Conservation (phyloP, 371 early-diverging fungal genomes). For the Circinella umbellata region DNA sequence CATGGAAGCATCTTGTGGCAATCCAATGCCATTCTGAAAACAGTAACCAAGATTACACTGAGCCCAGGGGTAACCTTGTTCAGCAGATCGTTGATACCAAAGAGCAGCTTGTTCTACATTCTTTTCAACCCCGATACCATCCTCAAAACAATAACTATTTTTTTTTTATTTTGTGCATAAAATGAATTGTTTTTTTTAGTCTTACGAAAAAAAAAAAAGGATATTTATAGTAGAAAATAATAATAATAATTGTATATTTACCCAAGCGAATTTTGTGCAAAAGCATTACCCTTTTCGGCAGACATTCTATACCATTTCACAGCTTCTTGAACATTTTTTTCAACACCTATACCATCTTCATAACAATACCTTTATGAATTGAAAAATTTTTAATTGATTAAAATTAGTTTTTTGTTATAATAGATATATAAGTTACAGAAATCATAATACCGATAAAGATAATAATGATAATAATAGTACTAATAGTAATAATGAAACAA, state of each 20-base stretch:
- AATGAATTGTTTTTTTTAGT: too few species aligned
- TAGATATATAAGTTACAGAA: too few species aligned
- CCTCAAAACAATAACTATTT: conserved; percentile 67
- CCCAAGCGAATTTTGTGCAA: conserved; percentile 81
- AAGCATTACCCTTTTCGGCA: conserved; percentile 78
- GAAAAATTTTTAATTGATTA: too few species aligned
- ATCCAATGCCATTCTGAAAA: conserved; percentile 87
- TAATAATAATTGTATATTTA: not conserved
- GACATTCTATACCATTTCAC: conserved; percentile 75
- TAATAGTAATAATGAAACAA: not conserved
- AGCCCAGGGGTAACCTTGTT: conserved; percentile 60
- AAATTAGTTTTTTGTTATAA: too few species aligned
- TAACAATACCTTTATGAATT: conserved; percentile 65
- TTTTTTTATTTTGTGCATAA: too few species aligned
- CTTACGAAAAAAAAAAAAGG: too few species aligned
- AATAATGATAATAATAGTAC: too few species aligned
- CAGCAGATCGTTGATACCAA: conserved; percentile 77
- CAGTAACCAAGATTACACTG: conserved; percentile 85
- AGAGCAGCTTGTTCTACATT: conserved; percentile 45
- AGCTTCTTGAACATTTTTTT: conserved; percentile 67
- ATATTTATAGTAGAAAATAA: not conserved
- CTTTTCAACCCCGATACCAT: conserved; percentile 70
- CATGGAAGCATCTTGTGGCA: conserved; percentile 55
- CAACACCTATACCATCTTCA: conserved; percentile 82
- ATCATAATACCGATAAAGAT: too few species aligned